Conservation (phyloP, 805 yeast species). For the Hanseniaspora lindneri region DNA sequence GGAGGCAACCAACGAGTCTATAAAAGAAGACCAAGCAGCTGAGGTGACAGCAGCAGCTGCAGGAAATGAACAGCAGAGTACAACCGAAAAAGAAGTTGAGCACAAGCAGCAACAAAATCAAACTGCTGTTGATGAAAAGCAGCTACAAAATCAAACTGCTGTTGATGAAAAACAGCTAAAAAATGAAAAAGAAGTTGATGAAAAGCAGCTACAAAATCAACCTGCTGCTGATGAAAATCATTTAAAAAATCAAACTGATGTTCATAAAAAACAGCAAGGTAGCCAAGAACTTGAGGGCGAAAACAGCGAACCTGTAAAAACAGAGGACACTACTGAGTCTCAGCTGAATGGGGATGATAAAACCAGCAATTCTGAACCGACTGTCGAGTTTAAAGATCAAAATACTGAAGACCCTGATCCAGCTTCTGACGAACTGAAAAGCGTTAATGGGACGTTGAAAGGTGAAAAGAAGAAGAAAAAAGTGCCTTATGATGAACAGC, state of each 20-base stretch:
- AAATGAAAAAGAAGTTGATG: neutral
- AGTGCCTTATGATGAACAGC: conserved; percentile 38
- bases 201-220: neutral
- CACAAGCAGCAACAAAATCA: too few species aligned
- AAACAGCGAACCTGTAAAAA: neutral
- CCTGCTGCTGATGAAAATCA: neutral
- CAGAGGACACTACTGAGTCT: neutral
- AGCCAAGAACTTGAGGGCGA: conserved; percentile 9
- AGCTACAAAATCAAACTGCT: neutral
- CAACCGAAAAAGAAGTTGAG: too few species aligned
- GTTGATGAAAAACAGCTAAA: neutral
- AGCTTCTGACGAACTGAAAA: too few species aligned
- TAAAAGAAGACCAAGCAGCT: neutral
- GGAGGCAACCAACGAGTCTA: neutral
- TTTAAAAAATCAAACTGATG: too few species aligned
- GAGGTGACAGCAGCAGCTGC: neutral
- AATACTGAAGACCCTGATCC: too few species aligned
- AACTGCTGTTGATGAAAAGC: neutral
- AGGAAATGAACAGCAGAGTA: neutral
- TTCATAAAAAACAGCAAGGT: too few species aligned
- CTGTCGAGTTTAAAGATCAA: too few species aligned
- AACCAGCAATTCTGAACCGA: too few species aligned
- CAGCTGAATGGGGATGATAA: too few species aligned
- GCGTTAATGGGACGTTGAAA: too few species aligned
- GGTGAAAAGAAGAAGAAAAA: conserved; percentile 7